A percentile compares a stretch with the other conserved stretches of the same genome.
Conservation (phyloP, 805 yeast genomes). For the Lipomyces spencermartinsiae region DNA sequence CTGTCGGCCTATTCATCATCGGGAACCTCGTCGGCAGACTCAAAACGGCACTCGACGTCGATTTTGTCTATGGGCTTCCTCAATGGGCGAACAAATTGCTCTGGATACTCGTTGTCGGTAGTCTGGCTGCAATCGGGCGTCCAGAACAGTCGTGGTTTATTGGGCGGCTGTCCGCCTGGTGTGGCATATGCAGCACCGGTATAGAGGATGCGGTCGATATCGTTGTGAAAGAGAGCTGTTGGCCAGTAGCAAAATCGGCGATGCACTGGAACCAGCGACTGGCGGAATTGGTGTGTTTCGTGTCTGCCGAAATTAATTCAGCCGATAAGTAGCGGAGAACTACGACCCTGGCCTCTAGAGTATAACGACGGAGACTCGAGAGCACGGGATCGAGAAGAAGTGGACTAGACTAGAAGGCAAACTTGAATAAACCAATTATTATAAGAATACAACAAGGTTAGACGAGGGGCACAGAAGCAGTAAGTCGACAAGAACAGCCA, state of each 20-base stretch:
- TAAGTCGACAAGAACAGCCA: no score
- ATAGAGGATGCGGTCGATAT: not conserved
- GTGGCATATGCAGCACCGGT: not conserved
- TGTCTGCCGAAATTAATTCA: no score
- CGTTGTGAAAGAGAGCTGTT: not conserved
- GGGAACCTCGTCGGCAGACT: slow-evolving; percentile 2
- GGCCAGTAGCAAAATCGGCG: not conserved
- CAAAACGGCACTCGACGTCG: not conserved
- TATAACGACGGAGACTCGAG: no score
- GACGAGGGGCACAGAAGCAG: no score
- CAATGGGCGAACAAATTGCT: not conserved
- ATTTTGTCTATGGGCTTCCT: not conserved
- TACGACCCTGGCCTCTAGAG: no score
- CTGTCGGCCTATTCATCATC: no score
- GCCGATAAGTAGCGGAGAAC: no score
- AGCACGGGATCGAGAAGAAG: no score
- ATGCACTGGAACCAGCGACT: not conserved
- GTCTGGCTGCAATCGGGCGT: not conserved
- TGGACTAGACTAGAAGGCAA: no score
- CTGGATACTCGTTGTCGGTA: not conserved
- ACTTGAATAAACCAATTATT: no score
- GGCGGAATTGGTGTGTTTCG: no score
- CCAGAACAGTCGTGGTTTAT: not conserved
- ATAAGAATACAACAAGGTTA: no score
- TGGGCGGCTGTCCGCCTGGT: not conserved